Conservation (phyloP, 441 rosid genomes). For the Erysimum cheiri region DNA sequence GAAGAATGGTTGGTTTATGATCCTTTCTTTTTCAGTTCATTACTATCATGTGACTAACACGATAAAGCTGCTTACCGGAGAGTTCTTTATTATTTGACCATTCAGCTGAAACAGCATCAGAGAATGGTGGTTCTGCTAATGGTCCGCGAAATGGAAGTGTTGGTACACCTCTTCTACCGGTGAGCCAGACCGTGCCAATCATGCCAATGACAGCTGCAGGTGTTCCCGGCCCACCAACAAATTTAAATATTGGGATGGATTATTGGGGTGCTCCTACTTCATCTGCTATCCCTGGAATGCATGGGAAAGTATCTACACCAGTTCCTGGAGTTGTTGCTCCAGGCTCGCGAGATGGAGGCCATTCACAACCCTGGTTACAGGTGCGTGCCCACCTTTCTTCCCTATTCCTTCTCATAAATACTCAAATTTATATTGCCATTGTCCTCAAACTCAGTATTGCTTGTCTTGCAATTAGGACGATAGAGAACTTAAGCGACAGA, state of each 20-base stretch:
- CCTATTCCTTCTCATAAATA: slow-evolving; percentile 13
- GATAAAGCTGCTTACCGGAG: slow-evolving; percentile 31
- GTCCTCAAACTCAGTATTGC: slow-evolving; percentile 6
- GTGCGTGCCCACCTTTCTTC: slow-evolving; percentile 42
- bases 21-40: not conserved
- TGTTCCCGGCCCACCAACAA: slow-evolving; percentile 81
- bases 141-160: slow-evolving; percentile 66
- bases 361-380: slow-evolving; percentile 89
- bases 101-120: slow-evolving; percentile 64
- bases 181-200: slow-evolving; percentile 57
- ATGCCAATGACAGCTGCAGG: slow-evolving; percentile 64
- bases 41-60: slow-evolving; percentile 21
- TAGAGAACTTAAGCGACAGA: slow-evolving; percentile 85
- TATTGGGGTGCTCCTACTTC: slow-evolving; percentile 83
- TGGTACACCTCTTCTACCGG: slow-evolving; percentile 53
- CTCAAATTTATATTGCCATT: not conserved
- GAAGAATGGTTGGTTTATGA: slow-evolving; percentile 60
- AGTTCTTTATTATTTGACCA: slow-evolving; percentile 29
- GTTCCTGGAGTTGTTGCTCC: slow-evolving; percentile 68
- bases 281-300: slow-evolving; percentile 63
- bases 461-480: slow-evolving; percentile 61
- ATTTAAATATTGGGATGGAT: slow-evolving; percentile 95
- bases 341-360: slow-evolving; percentile 72
- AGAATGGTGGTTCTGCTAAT: slow-evolving; percentile 69
- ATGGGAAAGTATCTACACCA: slow-evolving; percentile 71